Conservation (phyloP, 2,329 filamentous ascomycete species). For the Ceratocystis cacaofunesta region DNA sequence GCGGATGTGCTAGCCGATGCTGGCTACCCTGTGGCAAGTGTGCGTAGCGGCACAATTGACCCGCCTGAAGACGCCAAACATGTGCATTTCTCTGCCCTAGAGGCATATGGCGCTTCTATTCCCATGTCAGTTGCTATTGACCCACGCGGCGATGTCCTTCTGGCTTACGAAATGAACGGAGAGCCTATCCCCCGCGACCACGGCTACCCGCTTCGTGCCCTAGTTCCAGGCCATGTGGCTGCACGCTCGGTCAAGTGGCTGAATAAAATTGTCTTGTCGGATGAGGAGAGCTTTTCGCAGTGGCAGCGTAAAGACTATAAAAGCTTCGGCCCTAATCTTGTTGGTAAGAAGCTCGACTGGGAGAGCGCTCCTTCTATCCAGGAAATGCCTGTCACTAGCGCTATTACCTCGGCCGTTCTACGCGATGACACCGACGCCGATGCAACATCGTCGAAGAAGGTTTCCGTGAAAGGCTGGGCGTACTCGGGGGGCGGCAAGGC, state of each 20-base stretch:
- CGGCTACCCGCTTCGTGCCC: slow-evolving; percentile 46
- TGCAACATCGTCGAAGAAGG: slow-evolving; percentile 18
- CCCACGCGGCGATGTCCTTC: slow-evolving; percentile 46
- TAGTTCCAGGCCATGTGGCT: slow-evolving; percentile 52
- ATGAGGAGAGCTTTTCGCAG: slow-evolving; percentile 50
- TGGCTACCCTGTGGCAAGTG: slow-evolving; percentile 30
- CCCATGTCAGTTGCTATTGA: slow-evolving; percentile 44
- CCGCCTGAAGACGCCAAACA: slow-evolving; percentile 28
- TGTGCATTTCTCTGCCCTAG: slow-evolving; percentile 42
- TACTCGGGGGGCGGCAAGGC: slow-evolving; percentile 52
- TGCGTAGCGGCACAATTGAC: slow-evolving; percentile 6
- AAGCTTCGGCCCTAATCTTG: slow-evolving; percentile 46
- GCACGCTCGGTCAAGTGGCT: slow-evolving; percentile 58
- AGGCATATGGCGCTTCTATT: slow-evolving; percentile 48
- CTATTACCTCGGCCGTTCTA: slow-evolving; percentile 37
- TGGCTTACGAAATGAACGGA: slow-evolving; percentile 56
- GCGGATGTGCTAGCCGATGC: slow-evolving; percentile 42
- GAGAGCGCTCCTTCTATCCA: slow-evolving; percentile 48
- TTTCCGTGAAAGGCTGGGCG: slow-evolving; percentile 46
- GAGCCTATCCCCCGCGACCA: slow-evolving; percentile 47
- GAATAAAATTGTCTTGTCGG: slow-evolving; percentile 45
- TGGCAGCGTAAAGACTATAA: slow-evolving; percentile 58
- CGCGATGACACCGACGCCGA: slow-evolving; percentile 18
- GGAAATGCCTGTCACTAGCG: slow-evolving; percentile 53
- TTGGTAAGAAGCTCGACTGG: slow-evolving; percentile 42